Conservation (phyloP, 2,329 filamentous ascomycete species). For the Talaromyces sp. region DNA sequence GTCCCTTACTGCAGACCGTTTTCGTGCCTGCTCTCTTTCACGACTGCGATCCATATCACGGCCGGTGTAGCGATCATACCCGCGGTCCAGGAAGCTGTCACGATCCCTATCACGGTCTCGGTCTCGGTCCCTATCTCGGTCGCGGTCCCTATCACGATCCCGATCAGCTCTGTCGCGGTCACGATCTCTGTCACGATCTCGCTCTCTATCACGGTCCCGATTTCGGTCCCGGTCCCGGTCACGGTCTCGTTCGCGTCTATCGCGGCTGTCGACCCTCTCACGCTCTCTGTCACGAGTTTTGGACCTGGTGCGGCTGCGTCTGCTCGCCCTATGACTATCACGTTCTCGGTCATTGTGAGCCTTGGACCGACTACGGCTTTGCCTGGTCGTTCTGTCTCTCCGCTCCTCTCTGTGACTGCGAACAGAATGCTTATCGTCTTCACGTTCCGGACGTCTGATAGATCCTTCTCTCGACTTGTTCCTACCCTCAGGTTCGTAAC, state of each 20-base stretch:
- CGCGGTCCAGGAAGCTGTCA: conserved; percentile 33
- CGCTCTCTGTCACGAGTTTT: conserved; percentile 24
- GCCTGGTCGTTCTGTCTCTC: background rate
- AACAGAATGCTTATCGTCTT: conserved; percentile 16
- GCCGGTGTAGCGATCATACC: conserved; percentile 27
- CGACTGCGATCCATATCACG: conserved; percentile 27
- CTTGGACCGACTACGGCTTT: conserved; percentile 29
- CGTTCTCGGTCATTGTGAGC: conserved; percentile 28
- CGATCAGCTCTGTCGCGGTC: conserved; percentile 28
- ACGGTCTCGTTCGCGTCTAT: conserved; percentile 24
- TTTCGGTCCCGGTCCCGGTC: conserved; percentile 29
- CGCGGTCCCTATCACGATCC: conserved; percentile 32
- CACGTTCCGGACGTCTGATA: conserved; percentile 21
- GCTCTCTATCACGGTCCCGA: conserved; percentile 26
- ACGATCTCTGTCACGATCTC: conserved; percentile 26
- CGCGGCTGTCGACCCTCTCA: conserved; percentile 32
- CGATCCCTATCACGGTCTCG: conserved; percentile 24
- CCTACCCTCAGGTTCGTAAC: conserved; percentile 21
- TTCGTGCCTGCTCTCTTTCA: conserved; percentile 19
- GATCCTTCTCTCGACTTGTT: conserved; percentile 21
- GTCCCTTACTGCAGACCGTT: conserved; percentile 16
- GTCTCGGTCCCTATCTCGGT: conserved; percentile 26
- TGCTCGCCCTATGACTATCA: conserved; percentile 20
- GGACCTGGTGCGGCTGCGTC: conserved; percentile 29
- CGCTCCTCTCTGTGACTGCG: conserved; percentile 15